Conservation (phyloP, 2,329 filamentous ascomycete species). For the Dendryphion nanum region DNA sequence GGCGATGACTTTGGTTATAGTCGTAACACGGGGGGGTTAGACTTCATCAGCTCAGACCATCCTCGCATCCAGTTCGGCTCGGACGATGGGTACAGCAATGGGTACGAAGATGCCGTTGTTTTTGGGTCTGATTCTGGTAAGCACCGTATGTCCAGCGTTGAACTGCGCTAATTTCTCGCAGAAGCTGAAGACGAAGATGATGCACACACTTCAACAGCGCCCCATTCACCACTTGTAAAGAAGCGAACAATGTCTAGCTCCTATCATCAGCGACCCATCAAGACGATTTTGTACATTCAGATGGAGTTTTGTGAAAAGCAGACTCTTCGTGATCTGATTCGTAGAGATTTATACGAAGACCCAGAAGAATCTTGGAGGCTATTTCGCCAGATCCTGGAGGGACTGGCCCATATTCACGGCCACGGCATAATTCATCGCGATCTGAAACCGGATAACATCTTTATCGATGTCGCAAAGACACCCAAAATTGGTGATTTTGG, state of each 20-base stretch:
- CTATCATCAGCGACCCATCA: constrained; percentile 51
- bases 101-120: constrained; percentile 32
- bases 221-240: constrained; percentile 34
- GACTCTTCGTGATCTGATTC: constrained; percentile 85
- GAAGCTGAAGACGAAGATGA: constrained; percentile 46
- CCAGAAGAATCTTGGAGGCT: constrained; percentile 82
- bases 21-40: constrained; percentile 72
- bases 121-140: constrained; percentile 41
- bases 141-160: not conserved
- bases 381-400: constrained; percentile 88
- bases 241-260: constrained; percentile 47
- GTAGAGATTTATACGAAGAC: constrained; percentile 70
- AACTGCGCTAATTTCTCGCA: not conserved
- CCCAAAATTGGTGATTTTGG: constrained; percentile 98
- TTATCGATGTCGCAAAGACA: constrained; percentile 86
- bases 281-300: constrained; percentile 87
- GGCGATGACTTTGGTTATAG: constrained; percentile 63
- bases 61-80: constrained; percentile 77
- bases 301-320: constrained; percentile 98
- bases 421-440: constrained; percentile 93
- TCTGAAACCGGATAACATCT: constrained; percentile 95
- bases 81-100: constrained; percentile 46
- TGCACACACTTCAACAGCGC: constrained; percentile 21
- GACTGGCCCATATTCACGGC: constrained; percentile 83
- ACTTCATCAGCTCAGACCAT: constrained; percentile 88